Evolutionary conservation across 1,284 basidiomycete species (phyloP), one percentile per base, ranked within the genome.

Genomic region (Cutaneotrichosporon curvatum): DNA sequence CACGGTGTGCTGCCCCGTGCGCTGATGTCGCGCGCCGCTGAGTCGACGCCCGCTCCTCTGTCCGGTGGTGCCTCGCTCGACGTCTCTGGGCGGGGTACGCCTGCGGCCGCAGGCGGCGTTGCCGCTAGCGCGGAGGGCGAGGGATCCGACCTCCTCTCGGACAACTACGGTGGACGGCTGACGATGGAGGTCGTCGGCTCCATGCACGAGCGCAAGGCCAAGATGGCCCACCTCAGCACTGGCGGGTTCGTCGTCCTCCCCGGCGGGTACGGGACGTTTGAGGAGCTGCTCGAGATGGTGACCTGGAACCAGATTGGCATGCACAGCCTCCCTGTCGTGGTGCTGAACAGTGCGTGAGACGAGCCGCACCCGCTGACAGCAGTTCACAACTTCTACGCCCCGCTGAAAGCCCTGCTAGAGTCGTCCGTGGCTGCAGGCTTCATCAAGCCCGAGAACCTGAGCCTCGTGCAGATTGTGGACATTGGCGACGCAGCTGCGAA

Each of bases 181-280:
- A 61, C 62, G 4, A 67, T 58, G 45, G 62, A 70, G 46, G 70
- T 91, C 2, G 87, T 91, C 2, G 75, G 81, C 43, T 84, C 84
- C 1, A 95, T 96, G 91, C 91, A 95, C 62, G 85, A 89, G 60
- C 80, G 91, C 19, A 95, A 95, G 67, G 76, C 84, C 12, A 80
- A 83, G 61, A 94, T 95, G 89, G 87, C 89, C 0, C 78, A 77
- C 53, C 75, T 84, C 18, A 79, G 79, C 0, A 70, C 73, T 14
- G 77, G 79, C 23, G 89, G 82, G 0, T 96, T 96, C 61, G 74
- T 95, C 40, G 85, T 82, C 15, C 75, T 95, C 11, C 90, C 91
- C 5, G 91, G 91, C 30, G 91, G 91, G 0, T 92, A 81, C 62
- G 90, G 90, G 15, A 94, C 89, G 0, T 88, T 87, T 57, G 91